phyloP scores from a whole-genome alignment of 352 stramenopile genomes.

The Chrysophaeum taylorii region DNA sequence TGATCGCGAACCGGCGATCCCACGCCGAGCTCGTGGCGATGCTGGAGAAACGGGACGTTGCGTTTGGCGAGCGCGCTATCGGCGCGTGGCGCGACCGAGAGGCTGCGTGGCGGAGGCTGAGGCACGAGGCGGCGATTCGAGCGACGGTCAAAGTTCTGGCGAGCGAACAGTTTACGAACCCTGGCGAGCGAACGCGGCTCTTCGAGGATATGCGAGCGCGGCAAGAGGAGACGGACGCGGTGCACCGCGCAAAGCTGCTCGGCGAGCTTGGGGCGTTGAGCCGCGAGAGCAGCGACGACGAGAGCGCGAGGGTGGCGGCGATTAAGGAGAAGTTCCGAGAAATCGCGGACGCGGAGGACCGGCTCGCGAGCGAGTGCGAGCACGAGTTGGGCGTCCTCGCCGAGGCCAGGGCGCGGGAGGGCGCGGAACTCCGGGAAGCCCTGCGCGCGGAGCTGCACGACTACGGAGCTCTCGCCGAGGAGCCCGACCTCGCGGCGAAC shows the following conservation, averaged over 20 bases:
- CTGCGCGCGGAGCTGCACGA: slow-evolving; percentile 36
- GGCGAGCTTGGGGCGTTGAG: slow-evolving; percentile 39
- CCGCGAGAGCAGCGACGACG: slow-evolving; percentile 38
- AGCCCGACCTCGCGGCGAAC: slow-evolving; percentile 29
- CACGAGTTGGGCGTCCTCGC: slow-evolving; percentile 39
- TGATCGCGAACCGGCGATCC: slow-evolving; percentile 60
- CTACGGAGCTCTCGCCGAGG: slow-evolving; percentile 33
- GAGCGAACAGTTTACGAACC: slow-evolving; percentile 56
- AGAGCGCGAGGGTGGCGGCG: slow-evolving; percentile 33
- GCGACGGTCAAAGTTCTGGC: slow-evolving; percentile 49
- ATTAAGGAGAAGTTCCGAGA: slow-evolving; percentile 40
- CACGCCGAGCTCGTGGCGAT: slow-evolving; percentile 59
- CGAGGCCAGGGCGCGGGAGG: slow-evolving; percentile 32
- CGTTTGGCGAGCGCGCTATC: slow-evolving; percentile 39
- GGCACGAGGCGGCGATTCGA: slow-evolving; percentile 57
- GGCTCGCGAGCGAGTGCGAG: slow-evolving; percentile 51
- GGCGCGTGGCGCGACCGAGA: slow-evolving; percentile 54
- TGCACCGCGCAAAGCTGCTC: slow-evolving; percentile 44
- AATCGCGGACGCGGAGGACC: slow-evolving; percentile 56
- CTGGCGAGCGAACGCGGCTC: slow-evolving; percentile 44
- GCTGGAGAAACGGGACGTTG: slow-evolving; percentile 52
- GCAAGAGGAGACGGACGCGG: slow-evolving; percentile 46
- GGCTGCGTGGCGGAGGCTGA: slow-evolving; percentile 53
- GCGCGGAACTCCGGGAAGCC: slow-evolving; percentile 26
- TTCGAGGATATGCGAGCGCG: slow-evolving; percentile 46